phyloP scores from a whole-genome alignment of 140 eudicot genomes.

The Senecio squalidus region DNA sequence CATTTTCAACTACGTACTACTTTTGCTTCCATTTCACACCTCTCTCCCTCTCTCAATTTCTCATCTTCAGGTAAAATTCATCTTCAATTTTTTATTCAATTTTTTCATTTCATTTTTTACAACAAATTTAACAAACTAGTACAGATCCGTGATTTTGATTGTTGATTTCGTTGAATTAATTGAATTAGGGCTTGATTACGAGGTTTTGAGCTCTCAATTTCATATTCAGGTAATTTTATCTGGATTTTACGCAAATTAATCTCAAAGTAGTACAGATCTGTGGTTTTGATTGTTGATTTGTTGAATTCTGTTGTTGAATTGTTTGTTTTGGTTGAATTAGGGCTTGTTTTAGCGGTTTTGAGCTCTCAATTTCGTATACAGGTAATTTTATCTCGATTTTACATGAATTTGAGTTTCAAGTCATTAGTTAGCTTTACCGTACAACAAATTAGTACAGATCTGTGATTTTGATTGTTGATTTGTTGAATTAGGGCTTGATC shows the following conservation, averaged over 20 bases:
- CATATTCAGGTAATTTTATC: too few relatives aligned
- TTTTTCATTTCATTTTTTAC: too few relatives aligned
- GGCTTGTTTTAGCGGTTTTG: not conserved
- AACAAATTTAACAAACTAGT: too few relatives aligned
- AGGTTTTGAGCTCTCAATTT: too few relatives aligned
- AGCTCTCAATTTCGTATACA: too few relatives aligned
- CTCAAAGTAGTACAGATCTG: not conserved
- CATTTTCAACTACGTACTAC: slow-evolving; percentile 21
- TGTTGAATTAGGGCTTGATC: not conserved
- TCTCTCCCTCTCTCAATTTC: not conserved
- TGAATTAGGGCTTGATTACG: not conserved
- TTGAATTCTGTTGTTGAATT: not conserved
- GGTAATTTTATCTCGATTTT: too few relatives aligned
- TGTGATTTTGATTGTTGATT: not conserved
- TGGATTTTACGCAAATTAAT: too few relatives aligned
- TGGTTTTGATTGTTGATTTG: too few relatives aligned
- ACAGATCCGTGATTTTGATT: too few relatives aligned
- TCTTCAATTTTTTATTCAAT: not conserved
- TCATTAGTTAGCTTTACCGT: not conserved
- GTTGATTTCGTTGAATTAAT: slow-evolving; percentile 3
- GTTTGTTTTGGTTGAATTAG: not conserved
- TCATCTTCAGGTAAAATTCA: not conserved
- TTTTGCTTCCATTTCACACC: slow-evolving; percentile 13
- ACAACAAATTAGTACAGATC: not conserved
- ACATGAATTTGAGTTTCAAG: too few relatives aligned